A percentile compares a stretch with the other conserved stretches of the same genome.
phyloP scores from a whole-genome alignment of 2,329 filamentous ascomycete genomes.

The Aspergillus arachidicola region DNA sequence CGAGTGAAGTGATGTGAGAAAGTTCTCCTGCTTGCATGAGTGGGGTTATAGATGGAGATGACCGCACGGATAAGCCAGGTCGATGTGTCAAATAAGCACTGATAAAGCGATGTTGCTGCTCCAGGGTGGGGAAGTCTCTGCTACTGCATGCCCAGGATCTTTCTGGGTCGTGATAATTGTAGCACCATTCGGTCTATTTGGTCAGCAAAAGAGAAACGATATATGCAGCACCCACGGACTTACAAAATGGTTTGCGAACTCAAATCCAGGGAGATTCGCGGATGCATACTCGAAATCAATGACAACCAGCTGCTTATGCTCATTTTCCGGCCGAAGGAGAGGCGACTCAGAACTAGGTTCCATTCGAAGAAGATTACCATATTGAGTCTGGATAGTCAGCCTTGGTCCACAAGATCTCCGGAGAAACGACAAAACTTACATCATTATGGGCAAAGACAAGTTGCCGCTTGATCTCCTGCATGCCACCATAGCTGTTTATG shows the following conservation, averaged over 20 bases:
- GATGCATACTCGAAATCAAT: constrained; percentile 98
- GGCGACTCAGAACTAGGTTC: constrained; percentile 74
- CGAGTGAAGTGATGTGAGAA: constrained; percentile 53
- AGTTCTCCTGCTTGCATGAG: constrained; percentile 54
- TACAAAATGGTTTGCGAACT: constrained; percentile 97
- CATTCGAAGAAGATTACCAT: constrained; percentile 90
- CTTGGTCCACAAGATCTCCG: background rate
- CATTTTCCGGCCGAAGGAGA: constrained; percentile 82
- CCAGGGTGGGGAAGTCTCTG: constrained; percentile 70
- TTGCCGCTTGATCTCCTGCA: constrained; percentile 67
- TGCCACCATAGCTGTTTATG: constrained; percentile 69
- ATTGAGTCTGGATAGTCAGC: constrained; percentile 73
- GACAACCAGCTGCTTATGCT: constrained; percentile 93
- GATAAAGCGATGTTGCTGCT: constrained; percentile 84
- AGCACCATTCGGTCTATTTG: constrained; percentile 82
- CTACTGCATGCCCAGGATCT: constrained; percentile 69
- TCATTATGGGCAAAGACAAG: constrained; percentile 98
- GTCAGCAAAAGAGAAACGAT: background rate
- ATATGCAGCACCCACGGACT: constrained; percentile 27
- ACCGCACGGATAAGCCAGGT: constrained; percentile 51
- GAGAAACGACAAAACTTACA: constrained; percentile 56
- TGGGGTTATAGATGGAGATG: constrained; percentile 32
- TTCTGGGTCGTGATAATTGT: constrained; percentile 84
- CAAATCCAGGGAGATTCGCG: constrained; percentile 80
- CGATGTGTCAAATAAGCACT: constrained; percentile 83